Evolutionary conservation across 805 yeast species (phyloP).

Genomic region (Candida stauntonica): DNA sequence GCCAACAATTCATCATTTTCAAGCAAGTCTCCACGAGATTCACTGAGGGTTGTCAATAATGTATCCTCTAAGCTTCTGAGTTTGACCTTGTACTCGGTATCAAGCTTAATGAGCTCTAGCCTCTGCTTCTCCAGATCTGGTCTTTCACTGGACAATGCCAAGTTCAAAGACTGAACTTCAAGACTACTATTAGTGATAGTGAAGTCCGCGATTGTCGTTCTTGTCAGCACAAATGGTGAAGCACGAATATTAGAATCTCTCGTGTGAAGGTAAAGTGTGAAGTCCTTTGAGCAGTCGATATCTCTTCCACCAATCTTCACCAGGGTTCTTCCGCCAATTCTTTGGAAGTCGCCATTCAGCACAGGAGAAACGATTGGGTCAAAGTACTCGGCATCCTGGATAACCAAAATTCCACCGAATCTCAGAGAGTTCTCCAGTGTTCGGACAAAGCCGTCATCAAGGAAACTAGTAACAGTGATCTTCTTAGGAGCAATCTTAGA

Average conservation of each 20-base stretch:
- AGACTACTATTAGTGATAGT: slow-evolving; percentile 66
- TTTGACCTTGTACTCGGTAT: slow-evolving; percentile 53
- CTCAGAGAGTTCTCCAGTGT: slow-evolving; percentile 75
- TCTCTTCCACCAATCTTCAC: slow-evolving; percentile 57
- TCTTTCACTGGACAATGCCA: slow-evolving; percentile 46
- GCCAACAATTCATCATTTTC: slow-evolving; percentile 60
- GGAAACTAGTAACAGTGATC: slow-evolving; percentile 60
- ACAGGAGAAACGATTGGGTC: slow-evolving; percentile 71
- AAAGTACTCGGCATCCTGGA: slow-evolving; percentile 75
- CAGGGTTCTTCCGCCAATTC: slow-evolving; percentile 66
- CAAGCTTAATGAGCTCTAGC: slow-evolving; percentile 46
- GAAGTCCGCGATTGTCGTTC: slow-evolving; percentile 65
- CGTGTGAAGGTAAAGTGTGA: slow-evolving; percentile 57
- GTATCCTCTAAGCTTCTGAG: slow-evolving; percentile 54
- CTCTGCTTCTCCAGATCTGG: slow-evolving; percentile 69
- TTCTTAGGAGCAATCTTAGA: slow-evolving; percentile 31
- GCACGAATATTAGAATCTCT: slow-evolving; percentile 46
- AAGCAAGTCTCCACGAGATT: slow-evolving; percentile 55
- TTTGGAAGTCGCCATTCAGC: slow-evolving; percentile 53
- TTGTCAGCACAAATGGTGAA: slow-evolving; percentile 53
- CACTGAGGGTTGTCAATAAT: slow-evolving; percentile 53
- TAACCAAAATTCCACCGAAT: slow-evolving; percentile 72
- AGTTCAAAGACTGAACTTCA: slow-evolving; percentile 56
- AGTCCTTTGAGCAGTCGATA: slow-evolving; percentile 63
- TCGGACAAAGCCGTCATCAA: slow-evolving; percentile 60